Evolutionary conservation across 306 rosid genomes (phyloP), one percentile per base, ranked within the genome.

Genomic region (Gleditsia sinensis): DNA sequence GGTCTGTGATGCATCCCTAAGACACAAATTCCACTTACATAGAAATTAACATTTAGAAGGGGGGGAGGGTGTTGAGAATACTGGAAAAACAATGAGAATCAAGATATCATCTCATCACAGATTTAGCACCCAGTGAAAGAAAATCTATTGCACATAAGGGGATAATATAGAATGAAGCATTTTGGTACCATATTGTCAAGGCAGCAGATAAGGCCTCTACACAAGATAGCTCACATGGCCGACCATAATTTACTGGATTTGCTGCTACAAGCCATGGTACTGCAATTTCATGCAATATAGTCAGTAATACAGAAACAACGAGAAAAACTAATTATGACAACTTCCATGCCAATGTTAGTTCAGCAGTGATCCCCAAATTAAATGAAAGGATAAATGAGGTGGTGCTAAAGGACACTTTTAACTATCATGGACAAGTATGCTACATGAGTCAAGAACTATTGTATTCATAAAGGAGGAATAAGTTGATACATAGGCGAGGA

Each of bases 131-230:
- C 16, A 13, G 34, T 19, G 20, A 19, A 68, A 76, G 50, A 16
- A 68, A 67, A 49, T 17, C 1, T 34, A 25, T 14, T 33, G 25
- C 54, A 36, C 9, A 32, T 2, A 65, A 61, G 34, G 50, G 20
- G 59, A 60, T 34, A 33, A 32, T n/a, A 49, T 23, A 60, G 27
- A 28, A 66, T 19, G 12, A 63, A 37, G 32, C 21, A 37, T 60
- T 40, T 63, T 13, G 48, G 45, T 88, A 92, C 99, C 99, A 92
- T 88, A 94, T 94, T 71, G 75, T 69, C 80, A 94, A 80, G 78
- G 97, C 99, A 6, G 97, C 99, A 67, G 99, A 89, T 82, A 94
- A 87, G 43, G 99, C 99, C 92, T 94, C 99, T 63, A 94, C 99
- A 69, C 99, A 94, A 48, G 99, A 94, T 48, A 94, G 89, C 76